These are phyloP conservation scores for Globisporangium spinosum DNA, from an alignment of 352 stramenopile species.

Conservation along the genomic window DNA sequence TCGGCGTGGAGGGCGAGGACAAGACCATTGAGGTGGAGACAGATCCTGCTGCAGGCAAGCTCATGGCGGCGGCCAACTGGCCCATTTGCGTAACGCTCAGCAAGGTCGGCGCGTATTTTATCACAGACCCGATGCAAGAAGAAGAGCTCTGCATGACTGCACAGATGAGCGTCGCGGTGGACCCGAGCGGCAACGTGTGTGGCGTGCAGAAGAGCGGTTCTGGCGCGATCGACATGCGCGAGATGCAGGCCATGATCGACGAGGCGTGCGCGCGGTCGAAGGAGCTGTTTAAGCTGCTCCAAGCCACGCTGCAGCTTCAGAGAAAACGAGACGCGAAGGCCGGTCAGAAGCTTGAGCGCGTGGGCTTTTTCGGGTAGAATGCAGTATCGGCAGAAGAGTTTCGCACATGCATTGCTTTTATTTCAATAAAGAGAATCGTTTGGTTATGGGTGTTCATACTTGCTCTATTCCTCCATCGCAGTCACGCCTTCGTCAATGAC, in stretches of 20 bases:
- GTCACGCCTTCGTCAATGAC: constrained; percentile 19
- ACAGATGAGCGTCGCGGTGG: constrained; percentile 69
- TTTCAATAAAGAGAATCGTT: not conserved
- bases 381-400: not conserved
- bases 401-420: constrained; percentile 8
- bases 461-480: constrained; percentile 40
- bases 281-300: constrained; percentile 60
- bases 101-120: constrained; percentile 67
- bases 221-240: constrained; percentile 62
- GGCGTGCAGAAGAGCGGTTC: constrained; percentile 73
- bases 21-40: constrained; percentile 75
- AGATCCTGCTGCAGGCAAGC: constrained; percentile 54
- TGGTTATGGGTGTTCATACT: not conserved
- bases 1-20: constrained; percentile 70
- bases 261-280: constrained; percentile 59
- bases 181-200: constrained; percentile 54
- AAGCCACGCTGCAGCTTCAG: constrained; percentile 46
- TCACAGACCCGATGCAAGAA: constrained; percentile 66
- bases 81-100: constrained; percentile 73
- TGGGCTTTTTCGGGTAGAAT: constrained; percentile 58
- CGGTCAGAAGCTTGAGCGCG: constrained; percentile 49
- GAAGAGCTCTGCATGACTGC: constrained; percentile 75
- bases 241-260: constrained; percentile 82
- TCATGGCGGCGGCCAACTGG: constrained; percentile 53
- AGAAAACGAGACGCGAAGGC: constrained; percentile 38